These are phyloP conservation scores for Dactylellina cionopaga DNA, from an alignment of 2,329 filamentous ascomycete species.

Conservation along the genomic window DNA sequence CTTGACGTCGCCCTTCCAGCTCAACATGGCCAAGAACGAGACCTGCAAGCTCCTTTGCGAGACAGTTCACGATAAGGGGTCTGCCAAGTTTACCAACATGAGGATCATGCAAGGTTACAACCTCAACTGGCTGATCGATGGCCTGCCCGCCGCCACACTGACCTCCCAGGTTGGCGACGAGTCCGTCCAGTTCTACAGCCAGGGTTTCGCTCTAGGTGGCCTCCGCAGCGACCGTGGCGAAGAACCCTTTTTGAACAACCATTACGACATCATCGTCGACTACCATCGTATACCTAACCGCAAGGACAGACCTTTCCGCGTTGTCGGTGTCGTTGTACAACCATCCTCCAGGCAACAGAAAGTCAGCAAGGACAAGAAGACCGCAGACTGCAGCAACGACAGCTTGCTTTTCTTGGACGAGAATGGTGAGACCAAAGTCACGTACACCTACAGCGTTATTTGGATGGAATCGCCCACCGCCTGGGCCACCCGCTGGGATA, in stretches of 20 bases:
- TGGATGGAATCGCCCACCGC: slow-evolving; percentile 86
- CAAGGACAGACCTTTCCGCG: slow-evolving; percentile 73
- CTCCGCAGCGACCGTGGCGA: slow-evolving; percentile 67
- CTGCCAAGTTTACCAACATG: slow-evolving; percentile 81
- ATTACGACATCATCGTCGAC: slow-evolving; percentile 93
- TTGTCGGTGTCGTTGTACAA: slow-evolving; percentile 90
- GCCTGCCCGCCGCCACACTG: slow-evolving; percentile 83
- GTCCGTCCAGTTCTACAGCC: slow-evolving; percentile 83
- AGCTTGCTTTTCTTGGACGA: slow-evolving; percentile 73
- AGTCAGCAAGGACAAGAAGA: slow-evolving; percentile 62
- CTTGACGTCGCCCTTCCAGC: slow-evolving; percentile 91
- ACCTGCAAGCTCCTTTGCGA: slow-evolving; percentile 84
- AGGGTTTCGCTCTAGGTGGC: slow-evolving; percentile 83
- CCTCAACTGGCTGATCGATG: slow-evolving; percentile 95
- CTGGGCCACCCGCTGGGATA: slow-evolving; percentile 98
- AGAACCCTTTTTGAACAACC: slow-evolving; percentile 79
- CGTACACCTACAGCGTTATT: slow-evolving; percentile 91
- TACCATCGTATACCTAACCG: slow-evolving; percentile 77
- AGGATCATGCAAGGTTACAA: slow-evolving; percentile 87
- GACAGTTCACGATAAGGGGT: slow-evolving; percentile 72
- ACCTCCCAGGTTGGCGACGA: slow-evolving; percentile 71
- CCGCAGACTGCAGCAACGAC: slow-evolving; percentile 72
- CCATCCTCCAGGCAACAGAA: slow-evolving; percentile 76
- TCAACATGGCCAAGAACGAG: slow-evolving; percentile 87
- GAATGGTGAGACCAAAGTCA: slow-evolving; percentile 72